These are phyloP conservation scores for Tetrahymena elliotti DNA, from an alignment of 73 alveolate species.

Conservation along the genomic window DNA sequence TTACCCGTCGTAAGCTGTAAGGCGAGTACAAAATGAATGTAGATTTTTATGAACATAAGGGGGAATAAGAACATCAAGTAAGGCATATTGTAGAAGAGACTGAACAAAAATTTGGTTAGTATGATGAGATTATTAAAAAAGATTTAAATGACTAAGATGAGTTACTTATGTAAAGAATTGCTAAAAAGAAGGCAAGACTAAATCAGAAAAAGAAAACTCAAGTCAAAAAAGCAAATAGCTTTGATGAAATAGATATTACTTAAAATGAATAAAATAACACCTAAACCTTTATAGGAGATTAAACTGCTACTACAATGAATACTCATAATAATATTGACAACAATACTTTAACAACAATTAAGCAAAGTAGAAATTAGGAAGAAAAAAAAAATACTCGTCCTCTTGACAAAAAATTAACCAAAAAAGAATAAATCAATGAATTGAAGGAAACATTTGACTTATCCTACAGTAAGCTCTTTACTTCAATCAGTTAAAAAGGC, in stretches of 20 bases:
- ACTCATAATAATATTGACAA: not conserved
- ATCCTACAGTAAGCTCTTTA: not conserved
- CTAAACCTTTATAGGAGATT: not conserved
- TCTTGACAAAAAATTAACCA: not conserved
- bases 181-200: not conserved
- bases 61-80: not conserved
- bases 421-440: not conserved
- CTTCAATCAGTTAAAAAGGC: not conserved
- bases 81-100: not conserved
- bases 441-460: not conserved
- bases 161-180: not conserved
- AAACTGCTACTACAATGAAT: not conserved
- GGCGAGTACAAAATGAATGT: not conserved
- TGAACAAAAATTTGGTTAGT: not conserved
- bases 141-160: not conserved
- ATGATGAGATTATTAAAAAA: not conserved
- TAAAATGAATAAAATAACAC: not conserved
- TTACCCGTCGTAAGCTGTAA: not conserved
- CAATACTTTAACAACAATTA: not conserved
- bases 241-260: not conserved
- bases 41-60: not conserved
- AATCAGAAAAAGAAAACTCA: not conserved
- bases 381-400: not conserved
- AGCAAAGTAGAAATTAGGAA: not conserved
- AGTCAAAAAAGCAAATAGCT: not conserved